phyloP scores from a whole-genome alignment of 345 rosid genomes.

The Balakata baccata region DNA sequence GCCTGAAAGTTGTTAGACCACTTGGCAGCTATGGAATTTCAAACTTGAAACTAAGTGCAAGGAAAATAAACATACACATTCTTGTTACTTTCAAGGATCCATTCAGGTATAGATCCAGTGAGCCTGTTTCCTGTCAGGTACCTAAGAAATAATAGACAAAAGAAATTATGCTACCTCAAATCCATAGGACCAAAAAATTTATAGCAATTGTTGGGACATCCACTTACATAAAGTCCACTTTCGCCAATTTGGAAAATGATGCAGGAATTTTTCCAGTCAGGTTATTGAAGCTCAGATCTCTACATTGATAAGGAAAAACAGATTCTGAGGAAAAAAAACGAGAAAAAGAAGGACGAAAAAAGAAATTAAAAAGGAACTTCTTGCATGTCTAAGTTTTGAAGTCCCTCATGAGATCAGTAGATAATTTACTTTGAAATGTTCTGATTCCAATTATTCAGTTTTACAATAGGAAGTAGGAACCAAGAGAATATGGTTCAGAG shows the following conservation, averaged over 20 bases:
- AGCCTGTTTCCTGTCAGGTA: conserved; percentile 73
- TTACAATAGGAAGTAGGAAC: no score
- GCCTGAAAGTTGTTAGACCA: background rate
- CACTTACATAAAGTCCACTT: conserved; percentile 73
- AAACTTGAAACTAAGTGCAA: conserved; percentile 6
- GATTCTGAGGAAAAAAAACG: background rate
- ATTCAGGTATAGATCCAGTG: conserved; percentile 59
- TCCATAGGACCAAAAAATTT: background rate
- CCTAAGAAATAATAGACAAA: conserved; percentile 31
- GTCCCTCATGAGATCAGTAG: background rate
- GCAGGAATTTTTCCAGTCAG: conserved; percentile 66
- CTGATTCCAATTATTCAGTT: no score
- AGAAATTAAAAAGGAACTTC: background rate
- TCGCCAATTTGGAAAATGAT: conserved; percentile 44
- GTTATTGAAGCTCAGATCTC: conserved; percentile 81
- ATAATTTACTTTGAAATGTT: background rate
- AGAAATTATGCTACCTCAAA: background rate
- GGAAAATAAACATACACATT: conserved; percentile 48
- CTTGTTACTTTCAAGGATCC: conserved; percentile 55
- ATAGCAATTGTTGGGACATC: background rate
- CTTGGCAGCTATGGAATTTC: background rate
- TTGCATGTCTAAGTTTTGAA: background rate
- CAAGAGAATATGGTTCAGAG: no score
- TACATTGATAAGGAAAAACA: conserved; percentile 32
- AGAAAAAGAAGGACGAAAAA: background rate